Conservation (phyloP, 2,329 filamentous ascomycete species). For the Hypoxylon sp. region DNA sequence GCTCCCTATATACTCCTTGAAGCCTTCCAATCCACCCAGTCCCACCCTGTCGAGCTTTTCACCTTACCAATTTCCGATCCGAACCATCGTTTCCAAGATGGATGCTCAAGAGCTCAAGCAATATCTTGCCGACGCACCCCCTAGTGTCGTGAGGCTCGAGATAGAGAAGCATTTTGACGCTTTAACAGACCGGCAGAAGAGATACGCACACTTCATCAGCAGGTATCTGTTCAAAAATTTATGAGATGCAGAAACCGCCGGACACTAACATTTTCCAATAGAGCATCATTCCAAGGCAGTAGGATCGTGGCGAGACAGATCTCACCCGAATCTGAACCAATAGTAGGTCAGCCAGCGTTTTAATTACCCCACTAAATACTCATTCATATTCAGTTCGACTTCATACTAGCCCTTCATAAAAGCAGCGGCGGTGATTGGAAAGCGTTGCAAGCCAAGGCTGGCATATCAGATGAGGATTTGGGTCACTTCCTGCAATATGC, state of each 20-base stretch:
- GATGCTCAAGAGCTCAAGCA: slow-evolving; percentile 74
- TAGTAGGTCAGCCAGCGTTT: slow-evolving; percentile 55
- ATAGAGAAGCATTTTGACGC: slow-evolving; percentile 94
- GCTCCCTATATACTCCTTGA: slow-evolving; percentile 33
- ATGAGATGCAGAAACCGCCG: background rate
- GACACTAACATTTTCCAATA: slow-evolving; percentile 52
- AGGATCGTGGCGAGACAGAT: slow-evolving; percentile 84
- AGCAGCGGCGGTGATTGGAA: slow-evolving; percentile 78
- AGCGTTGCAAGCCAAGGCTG: slow-evolving; percentile 72
- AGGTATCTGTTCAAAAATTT: slow-evolving; percentile 63
- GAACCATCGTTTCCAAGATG: slow-evolving; percentile 59
- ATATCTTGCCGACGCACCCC: slow-evolving; percentile 92
- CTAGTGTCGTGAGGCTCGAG: slow-evolving; percentile 86
- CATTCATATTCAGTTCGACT: slow-evolving; percentile 68
- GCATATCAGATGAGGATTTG: slow-evolving; percentile 73
- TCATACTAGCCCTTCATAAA: slow-evolving; percentile 80
- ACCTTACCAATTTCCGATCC: slow-evolving; percentile 21
- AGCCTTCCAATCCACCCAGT: background rate
- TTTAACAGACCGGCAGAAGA: slow-evolving; percentile 80
- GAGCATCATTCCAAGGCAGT: slow-evolving; percentile 81
- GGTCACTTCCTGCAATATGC: slow-evolving; percentile 81
- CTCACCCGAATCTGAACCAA: slow-evolving; percentile 83
- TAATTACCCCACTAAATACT: slow-evolving; percentile 19
- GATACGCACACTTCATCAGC: slow-evolving; percentile 92
- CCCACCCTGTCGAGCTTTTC: slow-evolving; percentile 2